These are phyloP conservation scores for Huntiella decipiens DNA, from an alignment of 2,329 filamentous ascomycete genomes.

Conservation along the genomic window DNA sequence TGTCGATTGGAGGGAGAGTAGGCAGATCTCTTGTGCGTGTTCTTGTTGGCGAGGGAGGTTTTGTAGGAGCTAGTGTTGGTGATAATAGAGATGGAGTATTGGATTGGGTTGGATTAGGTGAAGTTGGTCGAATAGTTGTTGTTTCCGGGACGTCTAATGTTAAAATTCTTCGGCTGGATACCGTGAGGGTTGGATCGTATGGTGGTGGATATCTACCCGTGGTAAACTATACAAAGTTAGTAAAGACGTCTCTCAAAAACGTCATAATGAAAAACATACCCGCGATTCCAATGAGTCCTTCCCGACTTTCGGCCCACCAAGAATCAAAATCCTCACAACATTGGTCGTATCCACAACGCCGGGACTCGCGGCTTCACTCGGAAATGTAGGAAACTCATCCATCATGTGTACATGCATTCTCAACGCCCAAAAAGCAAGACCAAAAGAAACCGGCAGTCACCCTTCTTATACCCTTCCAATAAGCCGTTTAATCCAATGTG, in stretches of 20 bases:
- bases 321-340: slow-evolving; percentile 15
- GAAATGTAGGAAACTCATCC: too few species aligned
- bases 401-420: too few species aligned
- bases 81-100: not conserved
- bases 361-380: too few species aligned
- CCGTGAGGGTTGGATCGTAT: slow-evolving; percentile 17
- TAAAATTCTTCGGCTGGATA: slow-evolving; percentile 16
- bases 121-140: not conserved
- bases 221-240: not conserved
- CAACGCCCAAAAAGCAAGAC: too few species aligned
- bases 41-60: not conserved
- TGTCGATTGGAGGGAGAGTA: not conserved
- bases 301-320: slow-evolving; percentile 16
- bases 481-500: too few species aligned
- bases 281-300: slow-evolving; percentile 13
- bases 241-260: not conserved
- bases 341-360: too few species aligned
- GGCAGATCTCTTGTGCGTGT: not conserved
- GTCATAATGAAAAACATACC: slow-evolving; percentile 10
- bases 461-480: too few species aligned
- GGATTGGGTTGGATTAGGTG: not conserved
- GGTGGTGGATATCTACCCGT: slow-evolving; percentile 2
- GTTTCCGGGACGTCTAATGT: slow-evolving; percentile 9
- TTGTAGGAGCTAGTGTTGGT: not conserved
- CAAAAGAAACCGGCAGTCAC: too few species aligned